Conservation (phyloP, 495 filamentous ascomycete species). For the Hypoxylon intermedium region DNA sequence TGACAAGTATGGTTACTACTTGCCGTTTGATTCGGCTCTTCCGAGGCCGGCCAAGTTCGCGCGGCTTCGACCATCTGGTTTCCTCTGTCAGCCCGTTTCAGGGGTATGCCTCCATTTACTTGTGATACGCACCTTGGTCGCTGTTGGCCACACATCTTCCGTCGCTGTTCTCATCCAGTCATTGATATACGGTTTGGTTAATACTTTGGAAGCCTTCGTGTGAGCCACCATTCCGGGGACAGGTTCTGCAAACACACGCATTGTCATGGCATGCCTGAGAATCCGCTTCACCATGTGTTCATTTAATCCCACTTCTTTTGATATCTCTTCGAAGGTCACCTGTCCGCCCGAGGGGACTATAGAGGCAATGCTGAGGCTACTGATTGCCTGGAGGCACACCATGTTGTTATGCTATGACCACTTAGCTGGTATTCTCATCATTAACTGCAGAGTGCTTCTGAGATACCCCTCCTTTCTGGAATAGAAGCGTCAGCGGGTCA, state of each 20-base stretch:
- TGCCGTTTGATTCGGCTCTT: slow-evolving; percentile 44
- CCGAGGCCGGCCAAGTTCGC: slow-evolving; percentile 26
- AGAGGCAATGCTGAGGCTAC: slow-evolving; percentile 42
- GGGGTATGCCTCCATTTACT: not conserved
- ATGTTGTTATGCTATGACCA: slow-evolving; percentile 23
- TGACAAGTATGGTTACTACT: not conserved
- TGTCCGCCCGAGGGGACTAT: slow-evolving; percentile 40
- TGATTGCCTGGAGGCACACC: slow-evolving; percentile 42
- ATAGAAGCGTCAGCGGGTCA: not conserved
- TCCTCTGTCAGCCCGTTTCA: not conserved
- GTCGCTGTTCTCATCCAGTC: not conserved
- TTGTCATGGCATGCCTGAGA: slow-evolving; percentile 55
- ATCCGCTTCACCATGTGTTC: slow-evolving; percentile 45
- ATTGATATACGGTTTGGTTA: slow-evolving; percentile 37
- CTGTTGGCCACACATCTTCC: slow-evolving; percentile 42
- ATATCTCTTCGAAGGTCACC: slow-evolving; percentile 43
- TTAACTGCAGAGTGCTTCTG: no score
- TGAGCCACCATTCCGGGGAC: slow-evolving; percentile 8
- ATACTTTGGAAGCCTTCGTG: slow-evolving; percentile 44
- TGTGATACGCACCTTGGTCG: slow-evolving; percentile 32
- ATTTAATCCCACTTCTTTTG: slow-evolving; percentile 23
- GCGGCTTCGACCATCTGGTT: slow-evolving; percentile 32
- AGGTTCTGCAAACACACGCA: slow-evolving; percentile 54
- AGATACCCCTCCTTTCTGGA: no score
- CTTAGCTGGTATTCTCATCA: no score